phyloP scores from a whole-genome alignment of 1,284 basidiomycete species.

The Apiotrichum domesticum region DNA sequence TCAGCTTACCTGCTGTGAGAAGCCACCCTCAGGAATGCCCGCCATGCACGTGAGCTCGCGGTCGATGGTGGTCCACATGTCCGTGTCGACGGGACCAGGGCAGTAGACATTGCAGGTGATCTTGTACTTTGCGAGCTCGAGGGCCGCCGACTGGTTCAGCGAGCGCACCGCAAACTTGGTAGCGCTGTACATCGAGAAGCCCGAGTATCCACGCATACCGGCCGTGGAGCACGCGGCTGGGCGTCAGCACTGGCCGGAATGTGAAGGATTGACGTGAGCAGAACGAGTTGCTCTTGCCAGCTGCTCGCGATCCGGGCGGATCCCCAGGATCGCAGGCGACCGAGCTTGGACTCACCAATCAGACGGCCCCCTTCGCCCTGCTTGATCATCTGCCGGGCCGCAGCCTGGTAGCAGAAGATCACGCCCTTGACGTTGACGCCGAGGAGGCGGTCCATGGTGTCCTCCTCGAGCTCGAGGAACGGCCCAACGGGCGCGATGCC shows the following conservation, averaged over 20 bases:
- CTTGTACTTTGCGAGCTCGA: conserved; percentile 47
- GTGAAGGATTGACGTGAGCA: background rate
- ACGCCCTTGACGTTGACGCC: conserved; percentile 44
- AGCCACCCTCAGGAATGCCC: conserved; percentile 1
- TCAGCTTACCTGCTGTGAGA: background rate
- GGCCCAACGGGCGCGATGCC: conserved; percentile 43
- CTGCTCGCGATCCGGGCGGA: too few species aligned
- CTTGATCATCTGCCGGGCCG: conserved; percentile 50
- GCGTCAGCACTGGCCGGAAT: background rate
- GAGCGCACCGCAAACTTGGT: conserved; percentile 51
- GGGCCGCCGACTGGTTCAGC: conserved; percentile 45
- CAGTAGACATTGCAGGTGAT: conserved; percentile 56
- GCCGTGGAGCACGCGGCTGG: conserved; percentile 12
- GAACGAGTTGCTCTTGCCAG: conserved; percentile 18
- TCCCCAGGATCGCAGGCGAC: background rate
- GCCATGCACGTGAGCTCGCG: conserved; percentile 4
- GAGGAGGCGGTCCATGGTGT: conserved; percentile 36
- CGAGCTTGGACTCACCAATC: conserved; percentile 43
- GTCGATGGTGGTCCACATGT: conserved; percentile 38
- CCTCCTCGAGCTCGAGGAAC: conserved; percentile 41
- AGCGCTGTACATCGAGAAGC: conserved; percentile 37
- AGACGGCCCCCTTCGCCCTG: conserved; percentile 49
- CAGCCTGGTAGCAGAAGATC: conserved; percentile 47
- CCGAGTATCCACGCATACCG: conserved; percentile 4
- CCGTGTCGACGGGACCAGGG: conserved; percentile 48